Base-by-base conservation (phyloP, 805 yeast genomes). In the Hanseniaspora singularis region DNA sequence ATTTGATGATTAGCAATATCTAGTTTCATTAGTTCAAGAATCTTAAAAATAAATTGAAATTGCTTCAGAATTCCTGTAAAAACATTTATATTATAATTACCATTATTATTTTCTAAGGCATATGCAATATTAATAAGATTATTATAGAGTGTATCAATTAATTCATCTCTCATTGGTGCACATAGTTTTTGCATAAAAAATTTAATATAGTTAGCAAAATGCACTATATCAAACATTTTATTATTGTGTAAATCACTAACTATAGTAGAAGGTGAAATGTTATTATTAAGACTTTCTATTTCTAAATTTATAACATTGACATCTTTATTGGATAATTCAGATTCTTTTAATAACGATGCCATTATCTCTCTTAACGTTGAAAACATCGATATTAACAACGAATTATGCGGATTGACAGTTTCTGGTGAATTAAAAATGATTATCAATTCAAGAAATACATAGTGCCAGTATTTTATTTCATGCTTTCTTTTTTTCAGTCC, bases 1-100 rank as follows among this genome's bases (percentile, higher is more conserved):
- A 89, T 84, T 64, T 88, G 96, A 59, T 88, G 95, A 64, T 88
- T 88, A 14, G 96, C 95, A 48, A 87, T 92, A 58, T 89, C 96
- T 51, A 88, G 69, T 61, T 88, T 89, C 94, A 88, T 87, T 10
- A 94, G 89, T 62, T 88, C 96, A 52, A 89, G 68, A 49, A 89
- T 81, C 50, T 82, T 79, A 58, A 88, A 85, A 8, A 84, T 72
- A 61, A 79, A 73, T 48, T 87, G 71, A 45, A 89, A 65, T 10
- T 44, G 48, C n/a, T 47, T 47, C n/a, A 47, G 37, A 1, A 94
- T 96, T 28, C 77, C 84, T 26, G 84, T 81, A 33, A 87, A 66
- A 51, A 70, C 68, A 4, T 64, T 51, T 4, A 72, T 61, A n/a
- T 75, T 67, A 49, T 65, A 63, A 28, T 68, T 68, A n/a, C 57